These are phyloP conservation scores for Theileria luwenshuni DNA, from an alignment of 169 alveolate genomes.

Conservation along the genomic window DNA sequence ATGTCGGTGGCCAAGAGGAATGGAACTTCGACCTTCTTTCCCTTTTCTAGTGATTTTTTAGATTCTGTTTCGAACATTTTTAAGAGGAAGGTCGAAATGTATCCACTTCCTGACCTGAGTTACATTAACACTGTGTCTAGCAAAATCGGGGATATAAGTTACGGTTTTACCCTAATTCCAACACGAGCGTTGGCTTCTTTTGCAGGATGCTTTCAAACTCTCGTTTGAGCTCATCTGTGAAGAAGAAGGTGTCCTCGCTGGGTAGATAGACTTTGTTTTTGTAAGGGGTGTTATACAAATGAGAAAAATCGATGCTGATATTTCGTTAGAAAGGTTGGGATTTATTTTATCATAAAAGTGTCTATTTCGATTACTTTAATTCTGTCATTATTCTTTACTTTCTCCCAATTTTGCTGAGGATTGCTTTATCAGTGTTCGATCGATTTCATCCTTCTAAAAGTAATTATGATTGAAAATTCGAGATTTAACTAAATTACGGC, in stretches of 20 bases:
- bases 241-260: constrained; percentile 76
- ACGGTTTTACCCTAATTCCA: constrained; percentile 21
- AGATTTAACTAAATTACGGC: constrained; percentile 28
- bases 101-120: constrained; percentile 64
- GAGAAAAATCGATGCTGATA: constrained; percentile 41
- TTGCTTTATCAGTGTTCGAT: constrained; percentile 54
- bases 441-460: constrained; percentile 60
- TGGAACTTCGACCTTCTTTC: constrained; percentile 7
- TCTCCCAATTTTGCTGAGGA: constrained; percentile 8
- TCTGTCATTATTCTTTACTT: neutral
- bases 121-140: neutral
- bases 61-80: constrained; percentile 12
- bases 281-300: constrained; percentile 42
- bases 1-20: constrained; percentile 44
- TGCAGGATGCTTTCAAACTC: constrained; percentile 47
- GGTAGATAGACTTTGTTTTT: constrained; percentile 67
- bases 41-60: neutral
- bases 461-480: neutral
- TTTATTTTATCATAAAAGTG: neutral
- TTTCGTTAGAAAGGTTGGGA: neutral
- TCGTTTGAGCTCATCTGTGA: constrained; percentile 62
- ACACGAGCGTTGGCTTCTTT: constrained; percentile 1
- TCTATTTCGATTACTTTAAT: neutral
- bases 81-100: constrained; percentile 48
- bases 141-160: constrained; percentile 1